phyloP scores from a whole-genome alignment of 371 early-diverging fungal genomes.

The Saksenaea oblongispora region DNA sequence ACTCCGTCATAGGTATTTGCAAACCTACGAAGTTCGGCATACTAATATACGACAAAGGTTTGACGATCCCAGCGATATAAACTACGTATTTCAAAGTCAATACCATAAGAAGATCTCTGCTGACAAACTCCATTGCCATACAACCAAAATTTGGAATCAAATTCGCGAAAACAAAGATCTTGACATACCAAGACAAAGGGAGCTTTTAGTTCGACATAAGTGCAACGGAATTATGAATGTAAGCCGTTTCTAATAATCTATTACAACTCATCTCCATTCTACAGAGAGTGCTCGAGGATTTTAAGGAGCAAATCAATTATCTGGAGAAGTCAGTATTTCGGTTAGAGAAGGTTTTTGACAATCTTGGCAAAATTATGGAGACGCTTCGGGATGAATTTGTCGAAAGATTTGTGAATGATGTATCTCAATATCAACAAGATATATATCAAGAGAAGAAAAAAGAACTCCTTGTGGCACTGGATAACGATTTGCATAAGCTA shows the following conservation, averaged over 20 bases:
- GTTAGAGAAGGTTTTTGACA: conserved; percentile 72
- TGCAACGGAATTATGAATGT: conserved; percentile 94
- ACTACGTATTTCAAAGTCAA: conserved; percentile 83
- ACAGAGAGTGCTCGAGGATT: conserved; percentile 70
- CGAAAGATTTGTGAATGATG: conserved; percentile 91
- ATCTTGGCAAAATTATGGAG: conserved; percentile 72
- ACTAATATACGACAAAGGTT: conserved; percentile 52
- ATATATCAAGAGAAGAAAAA: conserved; percentile 87
- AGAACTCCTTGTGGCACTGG: conserved; percentile 78
- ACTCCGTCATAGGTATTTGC: conserved; percentile 70
- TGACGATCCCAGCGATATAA: conserved; percentile 60
- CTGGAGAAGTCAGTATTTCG: conserved; percentile 71
- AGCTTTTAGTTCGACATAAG: conserved; percentile 95
- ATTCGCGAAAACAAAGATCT: conserved; percentile 92
- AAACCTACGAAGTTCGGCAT: neutral
- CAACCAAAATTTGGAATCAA: conserved; percentile 92
- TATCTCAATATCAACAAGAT: conserved; percentile 85
- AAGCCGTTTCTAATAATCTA: conserved; percentile 5
- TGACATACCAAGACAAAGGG: conserved; percentile 97
- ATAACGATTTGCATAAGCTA: conserved; percentile 73
- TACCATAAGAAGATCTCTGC: conserved; percentile 94
- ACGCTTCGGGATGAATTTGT: conserved; percentile 60
- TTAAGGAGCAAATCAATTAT: conserved; percentile 59
- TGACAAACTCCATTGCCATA: conserved; percentile 91
- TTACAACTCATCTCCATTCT: neutral